phyloP scores from a whole-genome alignment of 2,329 filamentous ascomycete species.

The Aureobasidium melanogenum region DNA sequence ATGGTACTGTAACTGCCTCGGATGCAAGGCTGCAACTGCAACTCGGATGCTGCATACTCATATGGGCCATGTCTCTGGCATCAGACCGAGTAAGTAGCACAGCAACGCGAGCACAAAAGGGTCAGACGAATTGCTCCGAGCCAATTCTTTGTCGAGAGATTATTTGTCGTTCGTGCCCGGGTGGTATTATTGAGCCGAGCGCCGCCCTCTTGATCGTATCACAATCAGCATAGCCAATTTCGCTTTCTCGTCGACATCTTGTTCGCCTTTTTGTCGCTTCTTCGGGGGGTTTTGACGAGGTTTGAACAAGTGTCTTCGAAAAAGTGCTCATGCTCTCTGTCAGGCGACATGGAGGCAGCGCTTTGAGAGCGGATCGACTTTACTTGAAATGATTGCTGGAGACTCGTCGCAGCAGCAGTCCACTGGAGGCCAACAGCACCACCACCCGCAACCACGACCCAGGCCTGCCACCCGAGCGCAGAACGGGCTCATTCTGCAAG shows the following conservation, averaged over 20 bases:
- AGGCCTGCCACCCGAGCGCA: background rate
- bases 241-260: background rate
- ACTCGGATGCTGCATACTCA: background rate
- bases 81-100: background rate
- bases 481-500: conserved; percentile 14
- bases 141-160: background rate
- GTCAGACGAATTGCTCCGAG: background rate
- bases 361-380: background rate
- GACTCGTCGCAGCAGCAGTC: background rate
- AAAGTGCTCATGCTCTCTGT: background rate
- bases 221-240: background rate
- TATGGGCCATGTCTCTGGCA: background rate
- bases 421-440: background rate
- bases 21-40: conserved; percentile 1
- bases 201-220: background rate
- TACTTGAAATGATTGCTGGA: conserved; percentile 3
- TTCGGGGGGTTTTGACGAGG: background rate
- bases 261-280: too few relatives aligned
- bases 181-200: background rate
- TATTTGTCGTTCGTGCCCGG: background rate
- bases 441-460: background rate
- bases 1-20: background rate
- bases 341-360: background rate
- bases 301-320: background rate
- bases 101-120: background rate